Evolutionary conservation across 1,284 basidiomycete species (phyloP).

Genomic region (Cutaneotrichosporon cyanovorans): DNA sequence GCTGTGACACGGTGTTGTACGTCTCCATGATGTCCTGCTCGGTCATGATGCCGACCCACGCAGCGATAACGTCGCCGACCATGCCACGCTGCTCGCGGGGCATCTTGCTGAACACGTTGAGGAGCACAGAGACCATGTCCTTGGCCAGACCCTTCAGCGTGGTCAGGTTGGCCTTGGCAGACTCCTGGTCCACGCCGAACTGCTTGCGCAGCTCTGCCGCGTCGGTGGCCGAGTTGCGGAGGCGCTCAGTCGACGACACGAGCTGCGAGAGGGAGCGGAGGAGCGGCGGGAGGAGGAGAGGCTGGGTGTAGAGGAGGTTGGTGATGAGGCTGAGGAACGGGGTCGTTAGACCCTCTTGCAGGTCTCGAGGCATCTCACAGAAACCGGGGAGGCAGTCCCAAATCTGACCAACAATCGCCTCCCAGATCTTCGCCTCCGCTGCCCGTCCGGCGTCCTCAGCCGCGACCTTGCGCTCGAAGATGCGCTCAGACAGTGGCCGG

Average conservation of each 20-base stretch:
- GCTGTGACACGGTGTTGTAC: conserved; percentile 66
- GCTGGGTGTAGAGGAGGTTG: conserved; percentile 82
- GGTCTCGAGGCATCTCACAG: conserved; percentile 76
- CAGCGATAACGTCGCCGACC: conserved; percentile 80
- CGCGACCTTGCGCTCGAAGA: conserved; percentile 76
- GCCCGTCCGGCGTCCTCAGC: conserved; percentile 62
- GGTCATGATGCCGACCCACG: conserved; percentile 77
- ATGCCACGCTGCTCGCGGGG: conserved; percentile 66
- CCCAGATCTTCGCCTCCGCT: conserved; percentile 89
- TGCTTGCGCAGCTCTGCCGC: conserved; percentile 49
- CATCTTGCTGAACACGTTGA: conserved; percentile 91
- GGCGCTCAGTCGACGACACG: conserved; percentile 57
- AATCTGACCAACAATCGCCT: conserved; percentile 81
- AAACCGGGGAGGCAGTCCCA: conserved; percentile 64
- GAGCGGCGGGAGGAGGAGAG: conserved; percentile 70
- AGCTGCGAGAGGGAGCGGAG: conserved; percentile 72
- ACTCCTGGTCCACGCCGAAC: conserved; percentile 53
- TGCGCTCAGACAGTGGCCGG: conserved; percentile 83
- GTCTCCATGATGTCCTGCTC: conserved; percentile 70
- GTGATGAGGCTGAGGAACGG: conserved; percentile 80
- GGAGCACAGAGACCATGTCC: conserved; percentile 88
- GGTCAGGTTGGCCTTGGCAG: conserved; percentile 61
- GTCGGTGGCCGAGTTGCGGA: conserved; percentile 48
- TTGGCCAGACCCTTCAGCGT: conserved; percentile 73
- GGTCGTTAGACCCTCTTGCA: conserved; percentile 55